These are phyloP conservation scores for Agaricales sp. DNA, from an alignment of 1,284 basidiomycete species.

Conservation along the genomic window DNA sequence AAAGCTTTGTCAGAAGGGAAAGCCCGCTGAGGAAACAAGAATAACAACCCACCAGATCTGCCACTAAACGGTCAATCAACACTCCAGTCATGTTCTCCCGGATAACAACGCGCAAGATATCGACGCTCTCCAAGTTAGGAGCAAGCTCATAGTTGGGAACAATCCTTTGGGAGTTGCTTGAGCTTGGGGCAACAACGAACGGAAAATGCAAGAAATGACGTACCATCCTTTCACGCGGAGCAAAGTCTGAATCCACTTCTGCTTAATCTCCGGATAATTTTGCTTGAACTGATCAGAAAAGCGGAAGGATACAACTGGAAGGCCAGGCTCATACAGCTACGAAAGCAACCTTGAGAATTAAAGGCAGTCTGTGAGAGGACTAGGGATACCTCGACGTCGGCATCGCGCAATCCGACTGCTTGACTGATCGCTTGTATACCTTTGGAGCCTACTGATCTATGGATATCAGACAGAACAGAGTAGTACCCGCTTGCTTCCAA, in stretches of 20 bases:
- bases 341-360: conserved; percentile 8
- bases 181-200: background rate
- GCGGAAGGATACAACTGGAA: conserved; percentile 89
- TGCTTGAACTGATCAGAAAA: conserved; percentile 74
- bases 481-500: conserved; percentile 77
- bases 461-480: conserved; percentile 65
- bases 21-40: background rate
- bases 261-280: conserved; percentile 67
- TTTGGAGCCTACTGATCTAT: conserved; percentile 26
- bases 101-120: conserved; percentile 84
- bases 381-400: conserved; percentile 40
- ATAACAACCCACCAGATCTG: conserved; percentile 28
- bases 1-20: no score
- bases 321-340: conserved; percentile 63
- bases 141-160: conserved; percentile 84
- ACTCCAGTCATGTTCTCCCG: conserved; percentile 64
- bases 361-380: background rate
- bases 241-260: conserved; percentile 84
- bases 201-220: conserved; percentile 9
- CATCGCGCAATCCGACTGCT: conserved; percentile 29
- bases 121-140: conserved; percentile 53
- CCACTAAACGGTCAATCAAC: conserved; percentile 20
- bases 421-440: conserved; percentile 26
- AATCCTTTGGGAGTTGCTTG: conserved; percentile 40
- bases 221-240: conserved; percentile 72